Conservation (phyloP, 2,329 filamentous ascomycete species). For the Colletotrichum brevisporum region DNA sequence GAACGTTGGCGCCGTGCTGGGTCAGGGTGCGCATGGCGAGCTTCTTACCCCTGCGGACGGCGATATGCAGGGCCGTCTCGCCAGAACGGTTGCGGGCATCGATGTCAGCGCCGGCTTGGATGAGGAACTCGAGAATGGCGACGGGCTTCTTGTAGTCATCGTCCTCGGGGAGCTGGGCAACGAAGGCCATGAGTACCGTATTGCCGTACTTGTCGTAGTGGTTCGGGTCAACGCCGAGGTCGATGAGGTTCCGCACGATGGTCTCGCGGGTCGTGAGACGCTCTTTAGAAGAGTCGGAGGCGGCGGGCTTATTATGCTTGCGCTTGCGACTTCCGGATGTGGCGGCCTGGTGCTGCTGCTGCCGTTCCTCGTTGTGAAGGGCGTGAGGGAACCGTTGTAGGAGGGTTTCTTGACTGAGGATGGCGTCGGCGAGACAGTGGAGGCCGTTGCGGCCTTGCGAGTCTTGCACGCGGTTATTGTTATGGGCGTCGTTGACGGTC, state of each 20-base stretch:
- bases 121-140: conserved; percentile 59
- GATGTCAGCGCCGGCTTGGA: conserved; percentile 59
- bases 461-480: conserved; percentile 55
- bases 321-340: conserved; percentile 50
- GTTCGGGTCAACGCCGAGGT: conserved; percentile 61
- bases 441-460: conserved; percentile 67
- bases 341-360: conserved; percentile 28
- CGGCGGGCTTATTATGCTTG: conserved; percentile 53
- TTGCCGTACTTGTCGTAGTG: conserved; percentile 66
- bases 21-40: conserved; percentile 63
- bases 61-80: conserved; percentile 69
- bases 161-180: conserved; percentile 63
- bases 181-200: conserved; percentile 70
- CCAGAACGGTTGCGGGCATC: conserved; percentile 67
- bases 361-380: conserved; percentile 39
- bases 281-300: conserved; percentile 51
- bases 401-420: conserved; percentile 58
- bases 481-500: conserved; percentile 52
- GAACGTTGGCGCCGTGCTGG: conserved; percentile 62
- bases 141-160: conserved; percentile 64
- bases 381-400: conserved; percentile 51
- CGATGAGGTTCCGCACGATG: conserved; percentile 50
- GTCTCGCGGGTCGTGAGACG: conserved; percentile 47
- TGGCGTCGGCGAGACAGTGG: conserved; percentile 70
- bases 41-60: conserved; percentile 67